A percentile compares a stretch with the other conserved stretches of the same genome.
Evolutionary conservation across 208 protist species (phyloP).

Genomic region (Kentomonas sorsogonicus): DNA sequence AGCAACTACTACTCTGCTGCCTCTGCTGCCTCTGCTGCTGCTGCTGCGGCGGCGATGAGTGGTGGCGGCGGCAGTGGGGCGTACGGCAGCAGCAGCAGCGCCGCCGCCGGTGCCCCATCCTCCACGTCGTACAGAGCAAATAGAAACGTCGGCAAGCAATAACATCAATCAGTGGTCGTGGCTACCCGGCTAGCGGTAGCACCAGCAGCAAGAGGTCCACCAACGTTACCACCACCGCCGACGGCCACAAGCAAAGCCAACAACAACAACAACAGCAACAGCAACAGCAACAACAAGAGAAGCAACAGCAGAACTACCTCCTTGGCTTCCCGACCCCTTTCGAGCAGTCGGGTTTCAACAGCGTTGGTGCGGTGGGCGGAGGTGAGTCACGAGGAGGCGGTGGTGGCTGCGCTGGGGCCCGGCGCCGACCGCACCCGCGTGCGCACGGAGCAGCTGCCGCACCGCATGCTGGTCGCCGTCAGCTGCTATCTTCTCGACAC

Average conservation of each 20-base stretch:
- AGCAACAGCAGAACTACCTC: neutral
- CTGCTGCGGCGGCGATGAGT: too few species aligned
- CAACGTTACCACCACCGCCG: neutral
- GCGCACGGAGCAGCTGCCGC: conserved; percentile 22
- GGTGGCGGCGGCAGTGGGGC: too few species aligned
- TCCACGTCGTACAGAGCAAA: too few species aligned
- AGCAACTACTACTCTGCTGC: too few species aligned
- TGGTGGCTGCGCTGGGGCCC: conserved; percentile 57
- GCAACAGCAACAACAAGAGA: neutral
- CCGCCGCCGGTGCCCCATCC: too few species aligned
- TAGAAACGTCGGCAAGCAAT: too few species aligned
- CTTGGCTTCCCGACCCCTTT: conserved; percentile 61
- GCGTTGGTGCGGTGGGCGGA: conserved; percentile 55
- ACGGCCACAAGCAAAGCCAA: neutral
- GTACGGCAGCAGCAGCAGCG: too few species aligned
- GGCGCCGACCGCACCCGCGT: conserved; percentile 15
- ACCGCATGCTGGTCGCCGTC: conserved; percentile 56
- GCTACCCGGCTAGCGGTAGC: too few species aligned
- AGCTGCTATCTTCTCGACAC: conserved; percentile 74
- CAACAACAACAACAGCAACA: conserved; percentile 1
- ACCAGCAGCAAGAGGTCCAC: too few species aligned
- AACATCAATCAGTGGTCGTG: too few species aligned
- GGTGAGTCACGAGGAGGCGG: conserved; percentile 61
- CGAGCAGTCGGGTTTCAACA: conserved; percentile 62
- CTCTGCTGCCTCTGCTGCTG: too few species aligned